Evolutionary conservation across 2,329 filamentous ascomycete genomes (phyloP).

Genomic region (Ustilaginoidea virens): DNA sequence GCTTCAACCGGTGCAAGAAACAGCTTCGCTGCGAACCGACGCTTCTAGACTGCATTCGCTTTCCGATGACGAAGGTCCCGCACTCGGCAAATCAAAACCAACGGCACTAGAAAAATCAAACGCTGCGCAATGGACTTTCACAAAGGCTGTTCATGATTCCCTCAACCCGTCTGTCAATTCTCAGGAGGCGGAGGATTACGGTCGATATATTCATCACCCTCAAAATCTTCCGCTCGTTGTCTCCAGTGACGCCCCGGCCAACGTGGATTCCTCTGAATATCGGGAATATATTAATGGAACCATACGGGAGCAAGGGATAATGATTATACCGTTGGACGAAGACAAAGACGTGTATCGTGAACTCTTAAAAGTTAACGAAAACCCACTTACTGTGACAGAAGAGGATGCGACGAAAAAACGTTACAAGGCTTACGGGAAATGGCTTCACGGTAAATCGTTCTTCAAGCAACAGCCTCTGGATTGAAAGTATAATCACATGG

Average conservation of each 20-base stretch:
- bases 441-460: constrained; percentile 85
- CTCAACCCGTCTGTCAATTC: constrained; percentile 68
- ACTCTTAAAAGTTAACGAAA: constrained; percentile 60
- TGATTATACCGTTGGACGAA: constrained; percentile 32
- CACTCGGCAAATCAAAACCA: constrained; percentile 29
- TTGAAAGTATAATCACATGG: constrained; percentile 14
- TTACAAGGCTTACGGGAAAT: constrained; percentile 93
- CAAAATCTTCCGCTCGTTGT: constrained; percentile 75
- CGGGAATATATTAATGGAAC: constrained; percentile 63
- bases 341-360: constrained; percentile 50
- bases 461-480: constrained; percentile 76
- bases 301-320: constrained; percentile 44
- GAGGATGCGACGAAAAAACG: constrained; percentile 84
- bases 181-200: constrained; percentile 72
- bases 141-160: constrained; percentile 71
- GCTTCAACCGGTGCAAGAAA: constrained; percentile 36
- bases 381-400: constrained; percentile 74
- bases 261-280: constrained; percentile 51
- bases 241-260: constrained; percentile 47
- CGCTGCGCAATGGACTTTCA: constrained; percentile 76
- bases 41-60: neutral
- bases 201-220: constrained; percentile 76
- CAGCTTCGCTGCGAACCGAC: constrained; percentile 9
- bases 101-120: constrained; percentile 60
- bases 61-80: constrained; percentile 1